A percentile compares a stretch with the other conserved stretches of the same genome.
Conservation (phyloP, 805 yeast species). For the Lachancea dasiensis region DNA sequence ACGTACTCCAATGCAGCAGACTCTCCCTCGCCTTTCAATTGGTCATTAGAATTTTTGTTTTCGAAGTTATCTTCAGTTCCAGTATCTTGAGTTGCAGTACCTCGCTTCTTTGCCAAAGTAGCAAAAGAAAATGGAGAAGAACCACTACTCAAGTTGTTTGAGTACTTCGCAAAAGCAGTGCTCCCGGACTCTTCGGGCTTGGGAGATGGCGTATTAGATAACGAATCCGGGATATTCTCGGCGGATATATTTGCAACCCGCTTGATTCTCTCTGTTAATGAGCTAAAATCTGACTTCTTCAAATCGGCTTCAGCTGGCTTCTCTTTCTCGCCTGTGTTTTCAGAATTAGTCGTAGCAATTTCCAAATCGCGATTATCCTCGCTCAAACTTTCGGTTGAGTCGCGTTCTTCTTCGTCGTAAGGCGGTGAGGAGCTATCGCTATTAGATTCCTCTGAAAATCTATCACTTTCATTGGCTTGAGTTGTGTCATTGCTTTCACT, state of each 20-base stretch:
- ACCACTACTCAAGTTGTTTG: slow-evolving; percentile 18
- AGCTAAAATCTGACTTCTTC: slow-evolving; percentile 11
- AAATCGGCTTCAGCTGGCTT: not conserved
- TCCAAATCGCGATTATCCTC: too few relatives aligned
- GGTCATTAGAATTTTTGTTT: too few relatives aligned
- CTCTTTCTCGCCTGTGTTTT: not conserved
- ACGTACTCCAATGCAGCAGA: too few relatives aligned
- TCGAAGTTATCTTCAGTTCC: too few relatives aligned
- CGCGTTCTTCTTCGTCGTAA: too few relatives aligned
- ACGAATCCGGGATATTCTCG: slow-evolving; percentile 9
- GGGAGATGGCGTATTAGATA: not conserved
- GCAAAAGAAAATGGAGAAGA: slow-evolving; percentile 16
- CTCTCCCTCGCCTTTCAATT: too few relatives aligned
- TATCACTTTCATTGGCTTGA: too few relatives aligned
- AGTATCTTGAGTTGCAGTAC: not conserved
- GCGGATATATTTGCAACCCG: slow-evolving; percentile 22
- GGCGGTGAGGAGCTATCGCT: too few relatives aligned
- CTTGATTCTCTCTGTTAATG: slow-evolving; percentile 25
- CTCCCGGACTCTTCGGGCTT: not conserved
- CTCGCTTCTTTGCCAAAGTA: not conserved
- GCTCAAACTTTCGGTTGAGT: too few relatives aligned
- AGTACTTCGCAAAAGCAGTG: slow-evolving; percentile 26
- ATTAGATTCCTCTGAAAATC: too few relatives aligned
- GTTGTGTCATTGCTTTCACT: too few relatives aligned
- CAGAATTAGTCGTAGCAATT: too few relatives aligned